These are phyloP conservation scores for Nemania abortiva DNA, from an alignment of 2,329 filamentous ascomycete genomes.

Conservation along the genomic window DNA sequence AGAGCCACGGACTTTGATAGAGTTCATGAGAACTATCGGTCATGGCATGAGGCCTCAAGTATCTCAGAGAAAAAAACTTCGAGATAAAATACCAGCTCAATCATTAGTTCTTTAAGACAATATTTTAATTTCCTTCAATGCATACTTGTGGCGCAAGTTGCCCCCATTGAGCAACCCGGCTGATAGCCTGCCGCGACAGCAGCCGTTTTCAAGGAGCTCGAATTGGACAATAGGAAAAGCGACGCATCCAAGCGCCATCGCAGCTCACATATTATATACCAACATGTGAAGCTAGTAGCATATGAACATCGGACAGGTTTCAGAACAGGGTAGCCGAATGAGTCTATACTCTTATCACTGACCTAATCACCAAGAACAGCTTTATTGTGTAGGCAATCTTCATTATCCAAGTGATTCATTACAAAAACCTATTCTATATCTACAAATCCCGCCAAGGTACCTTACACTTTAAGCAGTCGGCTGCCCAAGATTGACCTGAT, in stretches of 20 bases:
- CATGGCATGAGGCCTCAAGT: conserved; percentile 1
- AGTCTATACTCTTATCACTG: conserved; percentile 9
- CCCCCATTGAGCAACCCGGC: conserved; percentile 2
- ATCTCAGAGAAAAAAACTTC: not conserved
- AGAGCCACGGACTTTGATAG: conserved; percentile 5
- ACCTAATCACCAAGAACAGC: conserved; percentile 11
- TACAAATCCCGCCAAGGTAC: conserved; percentile 7
- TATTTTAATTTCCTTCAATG: conserved; percentile 1
- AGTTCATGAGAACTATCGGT: conserved; percentile 2
- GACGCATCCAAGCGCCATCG: conserved; percentile 10
- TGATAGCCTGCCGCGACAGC: conserved; percentile 6
- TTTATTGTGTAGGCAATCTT: conserved; percentile 12
- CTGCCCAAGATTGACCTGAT: conserved; percentile 5
- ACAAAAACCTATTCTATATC: conserved; percentile 9
- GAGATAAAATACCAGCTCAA: not conserved
- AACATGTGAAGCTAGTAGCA: conserved; percentile 8
- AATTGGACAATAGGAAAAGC: conserved; percentile 10
- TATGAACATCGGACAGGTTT: conserved; percentile 9
- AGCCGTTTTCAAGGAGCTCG: conserved; percentile 9
- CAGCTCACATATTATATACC: conserved; percentile 12
- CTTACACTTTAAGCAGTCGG: conserved; percentile 18
- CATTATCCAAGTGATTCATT: conserved; percentile 12
- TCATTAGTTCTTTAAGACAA: not conserved
- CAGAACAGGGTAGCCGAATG: conserved; percentile 9
- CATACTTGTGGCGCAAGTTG: not conserved